A percentile compares a stretch with the other conserved stretches of the same genome.
Conservation (phyloP, 257 asterid genomes). For the Penstemon newberryi region DNA sequence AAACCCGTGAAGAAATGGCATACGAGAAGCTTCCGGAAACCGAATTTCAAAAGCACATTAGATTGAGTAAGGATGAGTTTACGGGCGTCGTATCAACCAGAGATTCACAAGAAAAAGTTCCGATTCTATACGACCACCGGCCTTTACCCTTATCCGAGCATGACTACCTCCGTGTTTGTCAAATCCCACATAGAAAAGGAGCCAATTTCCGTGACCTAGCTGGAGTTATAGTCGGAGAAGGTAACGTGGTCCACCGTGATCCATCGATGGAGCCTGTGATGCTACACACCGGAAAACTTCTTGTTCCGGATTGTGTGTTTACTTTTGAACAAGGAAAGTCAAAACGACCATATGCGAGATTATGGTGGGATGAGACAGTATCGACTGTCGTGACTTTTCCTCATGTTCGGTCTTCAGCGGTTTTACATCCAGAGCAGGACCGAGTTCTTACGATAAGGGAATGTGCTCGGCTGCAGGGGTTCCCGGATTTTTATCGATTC, state of each 20-base stretch:
- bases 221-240: slow-evolving; percentile 63
- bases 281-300: slow-evolving; percentile 71
- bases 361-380: slow-evolving; percentile 97
- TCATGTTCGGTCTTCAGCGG: slow-evolving; percentile 39
- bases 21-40: slow-evolving; percentile 65
- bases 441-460: slow-evolving; percentile 74
- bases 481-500: slow-evolving; percentile 79
- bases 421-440: slow-evolving; percentile 89
- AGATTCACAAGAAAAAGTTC: slow-evolving; percentile 22
- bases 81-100: slow-evolving; percentile 39
- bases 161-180: slow-evolving; percentile 62
- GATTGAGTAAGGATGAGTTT: slow-evolving; percentile 58
- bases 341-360: slow-evolving; percentile 66
- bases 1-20: slow-evolving; percentile 60
- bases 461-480: slow-evolving; percentile 85
- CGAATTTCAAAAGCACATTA: slow-evolving; percentile 63
- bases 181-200: slow-evolving; percentile 69
- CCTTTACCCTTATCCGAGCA: slow-evolving; percentile 50
- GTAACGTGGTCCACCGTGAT: slow-evolving; percentile 69
- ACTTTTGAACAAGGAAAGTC: slow-evolving; percentile 63
- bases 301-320: slow-evolving; percentile 61
- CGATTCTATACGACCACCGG: slow-evolving; percentile 60
- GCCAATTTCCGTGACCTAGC: slow-evolving; percentile 81
- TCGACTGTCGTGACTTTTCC: slow-evolving; percentile 78
- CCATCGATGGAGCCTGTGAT: slow-evolving; percentile 43